Percentiles rank a stretch among this genome's conserved stretches.
These are phyloP conservation scores for Trametes punicea DNA, from an alignment of 768 basidiomycete species.

Conservation along the genomic window DNA sequence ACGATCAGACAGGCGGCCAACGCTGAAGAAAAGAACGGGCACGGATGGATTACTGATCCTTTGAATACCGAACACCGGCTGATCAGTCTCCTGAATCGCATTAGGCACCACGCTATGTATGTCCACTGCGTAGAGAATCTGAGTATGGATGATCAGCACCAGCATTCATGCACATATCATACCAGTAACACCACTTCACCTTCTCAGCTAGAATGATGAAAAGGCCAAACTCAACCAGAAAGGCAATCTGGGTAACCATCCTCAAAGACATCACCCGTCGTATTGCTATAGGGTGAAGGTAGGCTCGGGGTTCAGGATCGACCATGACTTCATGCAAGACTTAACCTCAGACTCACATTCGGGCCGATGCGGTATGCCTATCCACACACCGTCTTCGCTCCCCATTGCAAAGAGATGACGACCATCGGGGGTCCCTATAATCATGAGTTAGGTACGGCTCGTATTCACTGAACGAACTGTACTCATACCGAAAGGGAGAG, in stretches of 20 bases:
- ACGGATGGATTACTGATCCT: conserved; percentile 37
- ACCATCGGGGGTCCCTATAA: conserved; percentile 38
- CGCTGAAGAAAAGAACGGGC: conserved; percentile 48
- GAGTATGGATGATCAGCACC: not conserved
- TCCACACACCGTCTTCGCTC: conserved; percentile 50
- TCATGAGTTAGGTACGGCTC: not conserved
- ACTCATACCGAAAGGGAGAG: conserved; percentile 41
- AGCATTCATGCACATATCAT: not conserved
- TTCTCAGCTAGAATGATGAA: conserved; percentile 48
- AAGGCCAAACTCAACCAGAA: conserved; percentile 45
- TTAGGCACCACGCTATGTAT: conserved; percentile 50
- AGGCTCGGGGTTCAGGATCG: not conserved
- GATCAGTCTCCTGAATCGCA: conserved; percentile 22
- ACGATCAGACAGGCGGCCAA: conserved; percentile 43
- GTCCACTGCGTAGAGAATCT: conserved; percentile 42
- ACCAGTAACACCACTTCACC: conserved; percentile 20
- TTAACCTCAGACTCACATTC: conserved; percentile 27
- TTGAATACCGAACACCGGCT: conserved; percentile 37
- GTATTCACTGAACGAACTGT: not conserved
- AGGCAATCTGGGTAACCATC: conserved; percentile 44
- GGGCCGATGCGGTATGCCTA: conserved; percentile 42
- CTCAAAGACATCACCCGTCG: conserved; percentile 46
- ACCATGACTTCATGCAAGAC: not conserved
- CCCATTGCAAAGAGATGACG: conserved; percentile 43
- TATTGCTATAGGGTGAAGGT: conserved; percentile 29